Percentiles rank a stretch among this genome's conserved stretches.
Conservation (phyloP, 345 rosid genomes). For the Limnanthes douglasii region DNA sequence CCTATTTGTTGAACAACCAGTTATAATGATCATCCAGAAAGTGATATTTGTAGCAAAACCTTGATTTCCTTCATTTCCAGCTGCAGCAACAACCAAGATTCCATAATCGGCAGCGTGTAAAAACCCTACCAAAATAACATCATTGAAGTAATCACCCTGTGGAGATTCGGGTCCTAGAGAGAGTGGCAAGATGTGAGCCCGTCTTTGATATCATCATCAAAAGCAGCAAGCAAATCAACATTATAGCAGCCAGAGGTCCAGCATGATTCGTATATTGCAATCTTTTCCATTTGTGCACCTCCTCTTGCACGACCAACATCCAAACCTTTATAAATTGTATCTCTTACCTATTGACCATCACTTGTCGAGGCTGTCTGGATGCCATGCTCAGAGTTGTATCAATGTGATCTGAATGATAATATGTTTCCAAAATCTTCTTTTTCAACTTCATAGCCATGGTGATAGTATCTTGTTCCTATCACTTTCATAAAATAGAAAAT, state of each 20-base stretch:
- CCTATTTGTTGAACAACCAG: slow-evolving; percentile 35
- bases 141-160: slow-evolving; percentile 39
- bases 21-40: slow-evolving; percentile 44
- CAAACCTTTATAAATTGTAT: slow-evolving; percentile 27
- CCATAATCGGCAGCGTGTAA: slow-evolving; percentile 36
- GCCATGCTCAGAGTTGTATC: slow-evolving; percentile 46
- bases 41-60: slow-evolving; percentile 42
- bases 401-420: slow-evolving; percentile 25
- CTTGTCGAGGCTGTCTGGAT: slow-evolving; percentile 45
- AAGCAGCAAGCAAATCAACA: slow-evolving; percentile 36
- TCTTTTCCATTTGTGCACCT: slow-evolving; percentile 41
- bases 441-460: slow-evolving; percentile 35
- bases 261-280: slow-evolving; percentile 42
- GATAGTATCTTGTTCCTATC: slow-evolving; percentile 38
- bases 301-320: slow-evolving; percentile 42
- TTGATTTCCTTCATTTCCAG: slow-evolving; percentile 29
- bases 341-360: slow-evolving; percentile 29
- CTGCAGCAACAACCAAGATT: slow-evolving; percentile 36
- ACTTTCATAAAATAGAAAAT: slow-evolving; percentile 36
- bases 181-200: slow-evolving; percentile 34
- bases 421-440: slow-evolving; percentile 18
- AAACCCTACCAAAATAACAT: slow-evolving; percentile 42
- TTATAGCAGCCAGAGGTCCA: slow-evolving; percentile 40
- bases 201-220: slow-evolving; percentile 40
- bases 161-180: slow-evolving; percentile 40